Evolutionary conservation across 108 stramenopile species (phyloP), one percentile per base, ranked within the genome.

Genomic region (Skeletonema grethae): DNA sequence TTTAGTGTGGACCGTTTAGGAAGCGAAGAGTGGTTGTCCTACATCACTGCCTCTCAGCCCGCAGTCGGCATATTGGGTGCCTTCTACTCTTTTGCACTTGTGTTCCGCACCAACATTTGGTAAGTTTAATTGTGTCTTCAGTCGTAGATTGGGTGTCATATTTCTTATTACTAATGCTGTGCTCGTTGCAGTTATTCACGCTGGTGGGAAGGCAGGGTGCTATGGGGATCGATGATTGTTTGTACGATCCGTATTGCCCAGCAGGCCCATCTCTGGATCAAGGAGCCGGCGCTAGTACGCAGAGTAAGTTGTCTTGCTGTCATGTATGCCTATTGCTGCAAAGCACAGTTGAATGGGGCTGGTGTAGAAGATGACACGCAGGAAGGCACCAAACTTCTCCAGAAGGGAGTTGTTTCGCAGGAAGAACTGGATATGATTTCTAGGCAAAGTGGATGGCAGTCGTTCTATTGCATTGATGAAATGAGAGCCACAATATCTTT

Each of bases 51-150:
- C 1, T 28, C 25, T 28, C 25, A 28, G 25, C 25, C 25, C 25
- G 25, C 25, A 0, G 25, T 28, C 25, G 1, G 1, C 25, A 28
- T 28, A 1, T 28, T 28, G 25, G 43, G 43, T 4, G 43, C 43
- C 43, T 45, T 45, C 4, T 45, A n/a, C 13, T 45, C 43, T 4
- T 45, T 45, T 45, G 43, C 43, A 13, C 13, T 45, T 4, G 43
- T 45, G 15, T 45, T 45, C 43, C 43, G 43, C 43, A 45, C 43
- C 43, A 45, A 45, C 43, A 45, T 45, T 10, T 45, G 43, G n/a
- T n/a, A n/a, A n/a, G n/a, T n/a, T n/a, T n/a, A n/a, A n/a, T n/a
- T n/a, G n/a, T n/a, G n/a, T n/a, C n/a, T n/a, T n/a, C n/a, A n/a
- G n/a, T n/a, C n/a, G n/a, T n/a, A n/a, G n/a, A n/a, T n/a, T n/a